Evolutionary conservation across 2,329 filamentous ascomycete species (phyloP), one percentile per base, ranked within the genome.

Genomic region (Helotiales sp.): DNA sequence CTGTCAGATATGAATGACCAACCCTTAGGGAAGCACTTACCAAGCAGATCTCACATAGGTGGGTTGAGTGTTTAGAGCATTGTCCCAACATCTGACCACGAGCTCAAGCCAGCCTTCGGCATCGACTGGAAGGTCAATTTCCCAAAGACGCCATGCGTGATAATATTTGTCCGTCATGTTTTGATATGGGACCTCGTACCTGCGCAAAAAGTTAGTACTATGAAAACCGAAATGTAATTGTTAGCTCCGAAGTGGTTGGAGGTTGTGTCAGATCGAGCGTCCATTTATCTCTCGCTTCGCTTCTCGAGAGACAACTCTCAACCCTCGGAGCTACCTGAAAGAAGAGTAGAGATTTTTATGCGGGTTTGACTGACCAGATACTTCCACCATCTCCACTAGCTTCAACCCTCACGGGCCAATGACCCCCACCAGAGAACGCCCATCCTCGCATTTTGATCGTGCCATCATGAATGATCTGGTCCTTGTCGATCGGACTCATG

Each of bases 351-450:
- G n/a, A n/a, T n/a, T n/a, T n/a, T n/a, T n/a, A n/a, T n/a, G n/a
- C n/a, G n/a, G n/a, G n/a, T n/a, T n/a, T n/a, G n/a, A n/a, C n/a
- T n/a, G n/a, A 79, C 86, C 86, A 89, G 1, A 79, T 83, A 55
- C 74, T 75, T 36, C 86, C 86, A 24, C 81, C 82, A 67, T 90
- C 86, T 30, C 84, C 74, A 59, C 81, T 85, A 29, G 89, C 75
- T 63, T 89, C 87, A 2, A 90, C 86, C 17, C 86, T 81, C 46
- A 85, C 78, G 61, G 89, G 85, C 67, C 79, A 78, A 34, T 83
- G 79, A 1, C 87, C 87, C 42, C 86, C 87, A 29, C 87, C 87
- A 0, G 84, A 85, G 67, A 86, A 88, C 2, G 87, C 87, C 68
- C 88, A 90, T 0, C 87, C 87, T 48, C 79, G 76, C 4, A 88